Conservation (phyloP, 768 basidiomycete species). For the Trametes gibbosa region DNA sequence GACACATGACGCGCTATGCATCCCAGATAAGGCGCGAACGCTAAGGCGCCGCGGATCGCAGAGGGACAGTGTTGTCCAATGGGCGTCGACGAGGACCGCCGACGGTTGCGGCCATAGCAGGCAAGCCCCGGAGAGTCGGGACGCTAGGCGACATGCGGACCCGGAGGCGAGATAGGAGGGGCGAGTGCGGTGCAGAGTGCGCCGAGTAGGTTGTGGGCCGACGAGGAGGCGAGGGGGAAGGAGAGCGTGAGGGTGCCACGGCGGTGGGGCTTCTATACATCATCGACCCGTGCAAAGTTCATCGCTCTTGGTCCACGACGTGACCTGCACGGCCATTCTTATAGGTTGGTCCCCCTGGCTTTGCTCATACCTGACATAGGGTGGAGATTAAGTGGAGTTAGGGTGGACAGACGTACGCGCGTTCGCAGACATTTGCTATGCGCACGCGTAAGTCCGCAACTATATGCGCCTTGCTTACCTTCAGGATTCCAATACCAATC, state of each 20-base stretch:
- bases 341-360: not conserved
- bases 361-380: not conserved
- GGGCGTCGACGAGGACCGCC: not conserved
- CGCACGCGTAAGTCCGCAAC: not conserved
- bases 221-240: too few relatives aligned
- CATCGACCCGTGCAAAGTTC: too few relatives aligned
- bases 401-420: not conserved
- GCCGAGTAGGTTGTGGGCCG: too few relatives aligned
- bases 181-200: too few relatives aligned
- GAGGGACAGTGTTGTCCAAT: not conserved
- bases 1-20: conserved; percentile 8
- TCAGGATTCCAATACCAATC: not conserved
- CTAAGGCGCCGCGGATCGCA: not conserved
- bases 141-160: too few relatives aligned
- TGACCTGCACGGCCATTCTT: not conserved
- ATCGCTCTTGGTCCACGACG: not conserved
- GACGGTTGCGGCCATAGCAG: not conserved
- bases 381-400: not conserved
- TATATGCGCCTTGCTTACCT: conserved; percentile 2
- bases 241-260: too few relatives aligned
- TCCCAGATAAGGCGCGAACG: not conserved
- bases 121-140: too few relatives aligned
- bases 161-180: too few relatives aligned
- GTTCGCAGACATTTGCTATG: not conserved
- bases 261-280: too few relatives aligned